Evolutionary conservation across 1,284 basidiomycete genomes (phyloP).

Genomic region (Cutaneotrichosporon sp.): DNA sequence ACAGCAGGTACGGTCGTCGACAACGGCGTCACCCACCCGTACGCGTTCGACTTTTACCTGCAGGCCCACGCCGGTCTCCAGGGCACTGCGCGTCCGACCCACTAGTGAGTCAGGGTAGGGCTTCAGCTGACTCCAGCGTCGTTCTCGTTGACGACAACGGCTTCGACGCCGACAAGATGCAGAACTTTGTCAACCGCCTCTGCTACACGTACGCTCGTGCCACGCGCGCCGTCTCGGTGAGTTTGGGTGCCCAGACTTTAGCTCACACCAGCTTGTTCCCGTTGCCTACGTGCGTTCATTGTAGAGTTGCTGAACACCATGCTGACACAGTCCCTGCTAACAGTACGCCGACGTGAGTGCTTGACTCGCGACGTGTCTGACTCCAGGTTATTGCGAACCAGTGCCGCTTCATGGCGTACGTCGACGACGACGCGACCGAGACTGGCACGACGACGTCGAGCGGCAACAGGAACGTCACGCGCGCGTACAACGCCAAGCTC

Average conservation of each 20-base stretch:
- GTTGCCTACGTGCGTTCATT: conserved; percentile 37
- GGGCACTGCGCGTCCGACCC: conserved; percentile 49
- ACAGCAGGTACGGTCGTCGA: conserved; percentile 43
- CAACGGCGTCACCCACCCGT: conserved; percentile 47
- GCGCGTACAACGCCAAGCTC: conserved; percentile 3
- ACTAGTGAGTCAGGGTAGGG: conserved; percentile 38
- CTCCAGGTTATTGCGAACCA: conserved; percentile 45
- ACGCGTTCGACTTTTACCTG: conserved; percentile 45
- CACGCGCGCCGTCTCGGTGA: conserved; percentile 44
- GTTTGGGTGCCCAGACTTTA: neutral
- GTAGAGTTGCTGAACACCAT: conserved; percentile 23
- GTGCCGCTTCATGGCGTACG: conserved; percentile 44
- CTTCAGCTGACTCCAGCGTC: conserved; percentile 19
- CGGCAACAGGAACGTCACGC: neutral
- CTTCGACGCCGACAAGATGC: conserved; percentile 42
- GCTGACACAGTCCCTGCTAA: neutral
- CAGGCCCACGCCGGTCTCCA: conserved; percentile 45
- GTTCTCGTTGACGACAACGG: conserved; percentile 35
- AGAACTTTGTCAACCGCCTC: conserved; percentile 41
- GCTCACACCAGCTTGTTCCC: conserved; percentile 30
- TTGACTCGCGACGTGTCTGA: neutral
- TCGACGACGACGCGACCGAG: conserved; percentile 25
- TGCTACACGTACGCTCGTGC: conserved; percentile 48
- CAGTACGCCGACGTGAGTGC: conserved; percentile 29
- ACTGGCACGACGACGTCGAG: conserved; percentile 4